A percentile compares a stretch with the other conserved stretches of the same genome.
Evolutionary conservation across 129 eudicot genomes (phyloP).

Genomic region (Chrysanthemum makinoi): DNA sequence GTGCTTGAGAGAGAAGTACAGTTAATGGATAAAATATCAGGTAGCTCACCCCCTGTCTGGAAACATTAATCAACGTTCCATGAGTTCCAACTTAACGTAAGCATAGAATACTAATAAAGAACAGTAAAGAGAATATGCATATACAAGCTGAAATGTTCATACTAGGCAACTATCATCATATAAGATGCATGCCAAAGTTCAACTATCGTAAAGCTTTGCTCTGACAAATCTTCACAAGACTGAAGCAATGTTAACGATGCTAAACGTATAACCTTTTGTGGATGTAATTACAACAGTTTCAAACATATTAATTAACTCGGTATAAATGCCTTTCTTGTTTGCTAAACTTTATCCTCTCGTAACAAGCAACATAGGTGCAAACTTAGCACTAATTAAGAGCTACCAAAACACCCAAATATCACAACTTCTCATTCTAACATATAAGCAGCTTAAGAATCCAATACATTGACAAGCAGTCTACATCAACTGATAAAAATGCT

Average conservation of each 20-base stretch:
- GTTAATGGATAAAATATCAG: constrained; percentile 20
- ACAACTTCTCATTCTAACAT: neutral
- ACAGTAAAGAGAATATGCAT: neutral
- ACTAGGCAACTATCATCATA: neutral
- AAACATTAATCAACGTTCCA: constrained; percentile 17
- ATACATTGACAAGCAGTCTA: neutral
- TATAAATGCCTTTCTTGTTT: constrained; percentile 3
- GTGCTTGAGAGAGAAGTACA: constrained; percentile 30
- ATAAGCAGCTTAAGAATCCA: neutral
- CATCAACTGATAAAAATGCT: neutral
- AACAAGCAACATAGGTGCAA: no score
- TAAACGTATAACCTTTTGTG: neutral
- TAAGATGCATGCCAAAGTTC: neutral
- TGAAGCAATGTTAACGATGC: neutral
- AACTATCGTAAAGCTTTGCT: neutral
- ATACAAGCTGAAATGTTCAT: neutral
- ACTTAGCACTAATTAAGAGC: neutral
- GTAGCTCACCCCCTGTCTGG: constrained; percentile 62
- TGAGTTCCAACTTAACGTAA: constrained; percentile 1
- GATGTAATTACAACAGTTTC: neutral
- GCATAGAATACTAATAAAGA: neutral
- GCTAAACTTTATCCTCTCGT: neutral
- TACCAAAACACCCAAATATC: neutral
- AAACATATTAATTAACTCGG: neutral
- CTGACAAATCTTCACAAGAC: neutral